These are phyloP conservation scores for Purpureocillium lavendulum DNA, from an alignment of 2,329 filamentous ascomycete genomes.

Conservation along the genomic window DNA sequence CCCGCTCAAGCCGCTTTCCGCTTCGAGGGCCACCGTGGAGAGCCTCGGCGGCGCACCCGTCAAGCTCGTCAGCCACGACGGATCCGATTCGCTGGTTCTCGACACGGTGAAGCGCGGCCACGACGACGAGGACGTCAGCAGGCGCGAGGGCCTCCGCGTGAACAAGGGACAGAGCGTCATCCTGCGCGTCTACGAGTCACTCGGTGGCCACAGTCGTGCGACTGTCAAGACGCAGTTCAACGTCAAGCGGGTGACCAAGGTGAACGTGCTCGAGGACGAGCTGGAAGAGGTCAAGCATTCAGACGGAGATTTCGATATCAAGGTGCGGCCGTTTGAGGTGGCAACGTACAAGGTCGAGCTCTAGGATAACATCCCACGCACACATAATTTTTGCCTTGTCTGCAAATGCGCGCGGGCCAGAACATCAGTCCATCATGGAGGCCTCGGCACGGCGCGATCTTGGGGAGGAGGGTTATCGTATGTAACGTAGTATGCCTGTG, in stretches of 20 bases:
- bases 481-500: too few species aligned
- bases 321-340: slow-evolving; percentile 75
- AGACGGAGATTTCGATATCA: slow-evolving; percentile 47
- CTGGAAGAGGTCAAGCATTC: slow-evolving; percentile 52
- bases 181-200: slow-evolving; percentile 75
- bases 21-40: slow-evolving; percentile 17
- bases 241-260: slow-evolving; percentile 71
- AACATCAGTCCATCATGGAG: too few species aligned
- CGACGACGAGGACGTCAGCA: slow-evolving; percentile 67
- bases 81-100: slow-evolving; percentile 58
- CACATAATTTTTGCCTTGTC: too few species aligned
- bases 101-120: slow-evolving; percentile 93
- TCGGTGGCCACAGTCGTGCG: slow-evolving; percentile 73
- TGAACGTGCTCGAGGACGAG: slow-evolving; percentile 85
- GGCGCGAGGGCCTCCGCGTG: slow-evolving; percentile 50
- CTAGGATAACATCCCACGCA: slow-evolving; percentile 27
- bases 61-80: slow-evolving; percentile 51
- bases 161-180: slow-evolving; percentile 73
- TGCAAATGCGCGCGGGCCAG: too few species aligned
- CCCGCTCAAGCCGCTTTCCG: slow-evolving; percentile 44
- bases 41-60: slow-evolving; percentile 39
- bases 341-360: slow-evolving; percentile 64
- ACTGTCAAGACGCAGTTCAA: slow-evolving; percentile 59
- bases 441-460: too few species aligned
- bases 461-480: too few species aligned